Evolutionary conservation across 495 filamentous ascomycete genomes (phyloP).

Genomic region (Chaetomium tenue): DNA sequence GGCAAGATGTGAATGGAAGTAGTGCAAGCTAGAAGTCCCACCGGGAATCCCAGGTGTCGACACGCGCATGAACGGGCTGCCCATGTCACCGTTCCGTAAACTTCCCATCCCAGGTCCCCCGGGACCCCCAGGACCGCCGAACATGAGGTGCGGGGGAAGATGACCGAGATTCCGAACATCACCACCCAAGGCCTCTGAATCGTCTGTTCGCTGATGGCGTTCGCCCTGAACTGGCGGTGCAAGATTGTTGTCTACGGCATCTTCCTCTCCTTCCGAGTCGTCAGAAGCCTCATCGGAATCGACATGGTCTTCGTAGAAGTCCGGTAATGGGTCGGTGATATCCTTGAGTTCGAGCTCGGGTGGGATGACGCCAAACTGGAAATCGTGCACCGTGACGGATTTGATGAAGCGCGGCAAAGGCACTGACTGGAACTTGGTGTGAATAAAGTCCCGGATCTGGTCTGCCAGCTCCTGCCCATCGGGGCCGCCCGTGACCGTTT

Average conservation of each 20-base stretch:
- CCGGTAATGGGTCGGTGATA: constrained; percentile 88
- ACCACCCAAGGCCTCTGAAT: constrained; percentile 5
- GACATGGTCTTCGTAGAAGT: constrained; percentile 89
- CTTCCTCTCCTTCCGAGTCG: constrained; percentile 44
- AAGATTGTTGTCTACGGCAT: constrained; percentile 38
- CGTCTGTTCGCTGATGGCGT: constrained; percentile 40
- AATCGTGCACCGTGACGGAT: constrained; percentile 88
- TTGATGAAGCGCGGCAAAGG: constrained; percentile 93
- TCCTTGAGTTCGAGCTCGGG: constrained; percentile 92
- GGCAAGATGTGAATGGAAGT: constrained; percentile 82
- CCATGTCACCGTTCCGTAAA: constrained; percentile 51
- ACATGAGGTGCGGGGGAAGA: constrained; percentile 40
- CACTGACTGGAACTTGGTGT: constrained; percentile 90
- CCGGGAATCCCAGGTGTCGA: constrained; percentile 78
- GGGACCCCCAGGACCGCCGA: constrained; percentile 29
- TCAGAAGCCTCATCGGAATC: constrained; percentile 33
- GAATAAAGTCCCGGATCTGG: constrained; percentile 86
- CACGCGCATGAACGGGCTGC: constrained; percentile 63
- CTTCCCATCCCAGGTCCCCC: constrained; percentile 24
- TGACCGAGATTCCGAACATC: constrained; percentile 6
- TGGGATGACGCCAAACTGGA: constrained; percentile 81
- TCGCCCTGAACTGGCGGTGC: constrained; percentile 44
- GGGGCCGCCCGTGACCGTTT: constrained; percentile 81
- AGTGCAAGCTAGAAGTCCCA: constrained; percentile 83
- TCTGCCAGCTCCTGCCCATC: constrained; percentile 81